Evolutionary conservation across 495 filamentous ascomycete species (phyloP), one percentile per base, ranked within the genome.

Genomic region (Paragyromitra xinjiangensis): DNA sequence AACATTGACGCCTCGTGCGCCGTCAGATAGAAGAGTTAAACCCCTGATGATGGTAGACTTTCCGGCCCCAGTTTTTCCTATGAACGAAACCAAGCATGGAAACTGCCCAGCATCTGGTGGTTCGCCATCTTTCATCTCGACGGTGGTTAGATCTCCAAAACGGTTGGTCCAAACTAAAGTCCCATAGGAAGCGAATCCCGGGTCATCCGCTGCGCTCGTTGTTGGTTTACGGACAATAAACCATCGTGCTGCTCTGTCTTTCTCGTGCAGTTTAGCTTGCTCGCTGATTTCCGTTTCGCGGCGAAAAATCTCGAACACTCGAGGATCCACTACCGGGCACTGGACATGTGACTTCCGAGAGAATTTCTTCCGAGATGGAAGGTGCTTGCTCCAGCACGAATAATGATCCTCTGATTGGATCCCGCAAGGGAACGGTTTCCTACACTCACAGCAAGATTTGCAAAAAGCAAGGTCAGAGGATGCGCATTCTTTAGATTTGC

Each of bases 11-110:
- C 19, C n/a, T 42, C 86, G 19, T 14, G 19, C 67, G 3, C 34
- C 29, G 29, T 58, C 14, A 4, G 67, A 53, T 26, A 77, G 29
- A 3, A 19, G 53, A 1, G 65, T 56, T 48, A 77, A 42, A 9
- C 40, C 73, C 44, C 69, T 45, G 74, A 90, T 85, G 16, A 90
- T 73, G 4, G 88, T 88, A 68, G 88, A 89, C 65, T 90, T 90
- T 1, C 89, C 88, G 34, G 86, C 88, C 40, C 88, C 88, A 5
- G 84, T 86, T 51, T 85, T 75, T 6, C 85, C 85, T 14, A 86
- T 80, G 63, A 86, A 85, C 1, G 84, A 85, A 1, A 85, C 83
- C 3, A 86, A 79, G 40, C 82, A 75, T 48, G 84, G 85, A 61
- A 82, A 84, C 45, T 75, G 64, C 5, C 70, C 40, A 0, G 37